Evolutionary conservation across 768 basidiomycete species (phyloP).

Genomic region (Basidioascus undulatus): DNA sequence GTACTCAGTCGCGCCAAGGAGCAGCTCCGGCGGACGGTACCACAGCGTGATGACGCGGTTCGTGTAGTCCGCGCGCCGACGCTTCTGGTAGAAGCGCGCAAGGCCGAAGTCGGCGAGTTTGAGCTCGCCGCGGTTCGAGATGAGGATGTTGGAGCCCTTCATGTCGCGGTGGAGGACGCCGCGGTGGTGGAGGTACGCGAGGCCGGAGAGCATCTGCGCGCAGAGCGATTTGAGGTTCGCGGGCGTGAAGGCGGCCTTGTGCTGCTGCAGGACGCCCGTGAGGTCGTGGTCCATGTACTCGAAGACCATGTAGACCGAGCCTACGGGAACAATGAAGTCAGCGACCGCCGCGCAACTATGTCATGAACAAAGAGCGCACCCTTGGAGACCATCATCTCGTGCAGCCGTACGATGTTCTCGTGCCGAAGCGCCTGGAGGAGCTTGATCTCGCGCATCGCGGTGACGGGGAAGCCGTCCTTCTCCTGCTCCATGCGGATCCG

Average conservation of each 20-base stretch:
- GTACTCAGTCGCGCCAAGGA: slow-evolving; percentile 88
- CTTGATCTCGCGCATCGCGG: slow-evolving; percentile 97
- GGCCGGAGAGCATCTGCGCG: slow-evolving; percentile 79
- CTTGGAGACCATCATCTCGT: slow-evolving; percentile 98
- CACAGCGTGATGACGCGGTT: slow-evolving; percentile 96
- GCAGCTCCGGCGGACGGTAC: slow-evolving; percentile 87
- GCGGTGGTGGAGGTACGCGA: slow-evolving; percentile 85
- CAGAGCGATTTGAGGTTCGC: slow-evolving; percentile 89
- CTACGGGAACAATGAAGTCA: slow-evolving; percentile 22
- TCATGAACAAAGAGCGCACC: slow-evolving; percentile 27
- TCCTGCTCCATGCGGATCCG: slow-evolving; percentile 95
- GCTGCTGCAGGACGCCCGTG: slow-evolving; percentile 79
- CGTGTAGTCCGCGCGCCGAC: slow-evolving; percentile 78
- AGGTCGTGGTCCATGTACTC: slow-evolving; percentile 99
- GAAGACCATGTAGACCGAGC: slow-evolving; percentile 95
- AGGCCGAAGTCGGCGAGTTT: slow-evolving; percentile 95
- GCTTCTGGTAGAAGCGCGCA: slow-evolving; percentile 85
- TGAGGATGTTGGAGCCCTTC: slow-evolving; percentile 92
- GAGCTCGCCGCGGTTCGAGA: slow-evolving; percentile 73
- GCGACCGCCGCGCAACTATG: neutral
- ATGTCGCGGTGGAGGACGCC: slow-evolving; percentile 95
- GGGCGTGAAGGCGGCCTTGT: slow-evolving; percentile 47
- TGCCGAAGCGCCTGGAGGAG: slow-evolving; percentile 77
- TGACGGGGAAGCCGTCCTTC: slow-evolving; percentile 93
- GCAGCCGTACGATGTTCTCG: slow-evolving; percentile 62